Percentiles rank a stretch among this genome's conserved stretches.
phyloP scores from a whole-genome alignment of 805 yeast genomes.

The Wickerhamomyces bisporus region DNA sequence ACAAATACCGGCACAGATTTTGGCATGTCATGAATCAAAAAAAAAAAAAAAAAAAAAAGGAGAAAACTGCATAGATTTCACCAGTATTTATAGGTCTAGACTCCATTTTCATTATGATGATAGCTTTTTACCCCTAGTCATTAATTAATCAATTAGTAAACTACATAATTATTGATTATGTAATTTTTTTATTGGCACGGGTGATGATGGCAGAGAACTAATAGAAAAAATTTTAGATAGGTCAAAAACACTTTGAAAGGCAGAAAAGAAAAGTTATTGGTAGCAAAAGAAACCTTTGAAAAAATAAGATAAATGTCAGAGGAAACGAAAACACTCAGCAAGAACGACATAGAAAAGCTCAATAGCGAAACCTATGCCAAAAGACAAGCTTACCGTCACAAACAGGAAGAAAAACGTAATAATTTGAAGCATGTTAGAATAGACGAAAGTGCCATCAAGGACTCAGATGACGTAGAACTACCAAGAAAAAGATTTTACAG shows the following conservation, averaged over 20 bases:
- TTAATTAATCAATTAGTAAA: too few species aligned
- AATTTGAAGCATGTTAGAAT: conserved; percentile 42
- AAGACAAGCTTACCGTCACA: conserved; percentile 35
- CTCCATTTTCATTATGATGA: too few species aligned
- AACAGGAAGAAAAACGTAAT: conserved; percentile 46
- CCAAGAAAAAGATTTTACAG: conserved; percentile 87
- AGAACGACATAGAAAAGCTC: conserved; percentile 18
- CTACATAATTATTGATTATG: too few species aligned
- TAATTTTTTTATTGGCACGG: conserved; percentile 1
- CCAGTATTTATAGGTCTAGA: too few species aligned
- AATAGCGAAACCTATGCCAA: conserved; percentile 23
- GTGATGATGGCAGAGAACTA: conserved; percentile 3
- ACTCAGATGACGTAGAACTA: conserved; percentile 35
- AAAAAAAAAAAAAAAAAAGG: too few species aligned
- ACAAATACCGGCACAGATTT: too few species aligned
- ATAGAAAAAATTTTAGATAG: too few species aligned
- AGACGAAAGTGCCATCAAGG: conserved; percentile 27
- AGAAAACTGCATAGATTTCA: too few species aligned
- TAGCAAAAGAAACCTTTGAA: too few species aligned
- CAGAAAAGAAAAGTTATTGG: neutral
- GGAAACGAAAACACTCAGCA: conserved; percentile 5
- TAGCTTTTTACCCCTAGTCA: too few species aligned
- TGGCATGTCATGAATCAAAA: too few species aligned
- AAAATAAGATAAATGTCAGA: neutral
- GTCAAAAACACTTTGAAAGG: neutral